Evolutionary conservation across 805 yeast genomes (phyloP).

Genomic region (Blastobotrys muscicola): DNA sequence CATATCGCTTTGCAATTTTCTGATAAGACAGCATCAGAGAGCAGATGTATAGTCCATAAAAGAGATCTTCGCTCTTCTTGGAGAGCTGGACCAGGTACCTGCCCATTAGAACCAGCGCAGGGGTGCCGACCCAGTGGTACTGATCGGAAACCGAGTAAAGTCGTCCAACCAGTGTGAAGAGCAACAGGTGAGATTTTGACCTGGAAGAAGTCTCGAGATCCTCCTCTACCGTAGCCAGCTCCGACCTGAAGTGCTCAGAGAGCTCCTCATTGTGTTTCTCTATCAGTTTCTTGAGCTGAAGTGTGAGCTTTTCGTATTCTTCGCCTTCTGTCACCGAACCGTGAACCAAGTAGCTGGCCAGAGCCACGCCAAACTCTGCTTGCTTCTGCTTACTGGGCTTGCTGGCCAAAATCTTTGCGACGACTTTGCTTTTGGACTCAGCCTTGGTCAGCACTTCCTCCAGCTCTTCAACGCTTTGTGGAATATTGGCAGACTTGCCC

Average conservation of each 20-base stretch:
- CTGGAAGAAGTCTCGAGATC: conserved; percentile 14
- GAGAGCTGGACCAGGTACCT: conserved; percentile 54
- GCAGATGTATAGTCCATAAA: conserved; percentile 56
- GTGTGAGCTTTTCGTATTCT: conserved; percentile 18
- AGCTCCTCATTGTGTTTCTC: conserved; percentile 56
- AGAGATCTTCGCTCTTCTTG: conserved; percentile 33
- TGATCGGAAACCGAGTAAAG: conserved; percentile 92
- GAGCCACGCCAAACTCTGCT: neutral
- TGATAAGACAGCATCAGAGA: conserved; percentile 65
- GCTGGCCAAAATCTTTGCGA: neutral
- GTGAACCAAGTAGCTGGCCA: neutral
- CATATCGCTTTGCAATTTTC: conserved; percentile 63
- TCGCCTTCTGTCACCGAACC: conserved; percentile 1
- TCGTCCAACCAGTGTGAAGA: conserved; percentile 62
- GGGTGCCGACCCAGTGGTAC: conserved; percentile 85
- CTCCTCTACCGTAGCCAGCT: conserved; percentile 36
- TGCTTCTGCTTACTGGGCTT: neutral
- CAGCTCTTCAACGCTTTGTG: conserved; percentile 6
- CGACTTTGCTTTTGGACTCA: conserved; percentile 5
- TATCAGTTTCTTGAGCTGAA: conserved; percentile 43
- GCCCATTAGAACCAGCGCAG: conserved; percentile 62
- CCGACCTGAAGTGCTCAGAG: conserved; percentile 51
- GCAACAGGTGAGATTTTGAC: conserved; percentile 48
- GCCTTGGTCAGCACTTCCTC: neutral
- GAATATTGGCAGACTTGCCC: conserved; percentile 5